Conservation (phyloP, 23 red algal species). For the Pyropia haitanensis region DNA sequence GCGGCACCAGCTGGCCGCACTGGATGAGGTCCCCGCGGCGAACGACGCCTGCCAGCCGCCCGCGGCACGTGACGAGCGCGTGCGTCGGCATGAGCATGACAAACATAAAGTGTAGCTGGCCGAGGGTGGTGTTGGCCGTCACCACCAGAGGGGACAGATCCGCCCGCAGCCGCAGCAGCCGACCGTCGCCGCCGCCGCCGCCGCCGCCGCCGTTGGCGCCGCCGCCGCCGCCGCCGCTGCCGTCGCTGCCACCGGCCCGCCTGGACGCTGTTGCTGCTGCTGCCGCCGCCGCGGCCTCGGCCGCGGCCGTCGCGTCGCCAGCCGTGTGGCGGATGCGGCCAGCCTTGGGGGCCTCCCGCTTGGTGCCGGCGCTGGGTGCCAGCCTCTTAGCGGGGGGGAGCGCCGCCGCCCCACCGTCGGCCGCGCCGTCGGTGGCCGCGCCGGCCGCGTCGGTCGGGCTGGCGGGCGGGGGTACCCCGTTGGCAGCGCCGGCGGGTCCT, state of each 20-base stretch:
- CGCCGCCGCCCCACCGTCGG: too few species aligned
- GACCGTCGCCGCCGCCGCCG: slow-evolving; percentile 4
- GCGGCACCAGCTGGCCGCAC: slow-evolving; percentile 10
- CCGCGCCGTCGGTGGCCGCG: too few species aligned
- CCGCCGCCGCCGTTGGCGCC: neutral
- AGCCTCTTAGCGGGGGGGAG: too few species aligned
- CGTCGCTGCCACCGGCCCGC: neutral
- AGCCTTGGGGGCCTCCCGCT: too few species aligned
- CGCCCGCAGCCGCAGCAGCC: slow-evolving; percentile 16
- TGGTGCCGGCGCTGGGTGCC: too few species aligned
- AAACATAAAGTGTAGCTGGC: slow-evolving; percentile 97
- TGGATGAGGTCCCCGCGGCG: slow-evolving; percentile 67
- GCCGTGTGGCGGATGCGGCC: too few species aligned
- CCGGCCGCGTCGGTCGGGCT: too few species aligned
- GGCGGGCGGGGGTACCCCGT: too few species aligned
- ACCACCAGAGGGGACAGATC: slow-evolving; percentile 84
- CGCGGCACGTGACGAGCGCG: slow-evolving; percentile 59
- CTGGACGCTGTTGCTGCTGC: too few species aligned
- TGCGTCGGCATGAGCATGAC: slow-evolving; percentile 99
- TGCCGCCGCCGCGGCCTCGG: too few species aligned
- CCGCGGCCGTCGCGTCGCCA: too few species aligned
- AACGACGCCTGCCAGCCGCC: slow-evolving; percentile 70
- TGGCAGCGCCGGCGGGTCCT: too few species aligned
- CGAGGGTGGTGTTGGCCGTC: slow-evolving; percentile 60
- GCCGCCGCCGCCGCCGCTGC: neutral